Evolutionary conservation across 1,284 basidiomycete genomes (phyloP), one percentile per base, ranked within the genome.

Genomic region (Albatrellus sp.): DNA sequence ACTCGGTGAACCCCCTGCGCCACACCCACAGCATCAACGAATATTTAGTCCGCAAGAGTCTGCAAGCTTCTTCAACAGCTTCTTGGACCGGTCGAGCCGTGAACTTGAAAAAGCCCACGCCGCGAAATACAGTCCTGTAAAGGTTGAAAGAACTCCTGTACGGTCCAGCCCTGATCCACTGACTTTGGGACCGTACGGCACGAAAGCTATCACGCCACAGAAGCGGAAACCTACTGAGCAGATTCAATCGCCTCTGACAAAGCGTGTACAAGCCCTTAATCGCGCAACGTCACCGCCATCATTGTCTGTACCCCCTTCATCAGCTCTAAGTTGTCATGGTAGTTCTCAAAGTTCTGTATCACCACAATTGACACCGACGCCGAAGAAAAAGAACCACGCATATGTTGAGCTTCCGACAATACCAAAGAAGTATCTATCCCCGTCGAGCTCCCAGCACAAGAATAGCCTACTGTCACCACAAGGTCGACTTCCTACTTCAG

Each of bases 361-460:
- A 11, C 34, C 41, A 8, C 45, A 44, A 13, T 40, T 34, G 28
- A 44, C 49, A 5, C 60, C 48, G 50, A 56, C 45, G 31, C 43
- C 55, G 14, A 53, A 48, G 46, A 56, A 67, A 44, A 72, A 67
- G 46, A 58, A 73, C 48, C 50, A 64, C 39, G 73, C 75, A 8
- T 82, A 77, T 57, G 73, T 87, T 33, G 68, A 72, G 33, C 61
- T 86, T 29, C 79, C 82, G 38, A 47, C 62, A 1, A 47, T 61
- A 4, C 60, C 65, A 7, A 68, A 64, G 47, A 59, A 55, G 48
- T 76, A 68, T 63, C 59, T 65, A 45, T 79, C 72, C 3, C 73
- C 70, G 5, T 60, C 61, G 42, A 65, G 65, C 17, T 61, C 63
- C 32, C 61, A 57, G 24, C 60, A 40, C 13, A 34, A 37, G 24